Evolutionary conservation across 1,284 basidiomycete species (phyloP), one percentile per base, ranked within the genome.

Genomic region (Cystobasidium pallidum): DNA sequence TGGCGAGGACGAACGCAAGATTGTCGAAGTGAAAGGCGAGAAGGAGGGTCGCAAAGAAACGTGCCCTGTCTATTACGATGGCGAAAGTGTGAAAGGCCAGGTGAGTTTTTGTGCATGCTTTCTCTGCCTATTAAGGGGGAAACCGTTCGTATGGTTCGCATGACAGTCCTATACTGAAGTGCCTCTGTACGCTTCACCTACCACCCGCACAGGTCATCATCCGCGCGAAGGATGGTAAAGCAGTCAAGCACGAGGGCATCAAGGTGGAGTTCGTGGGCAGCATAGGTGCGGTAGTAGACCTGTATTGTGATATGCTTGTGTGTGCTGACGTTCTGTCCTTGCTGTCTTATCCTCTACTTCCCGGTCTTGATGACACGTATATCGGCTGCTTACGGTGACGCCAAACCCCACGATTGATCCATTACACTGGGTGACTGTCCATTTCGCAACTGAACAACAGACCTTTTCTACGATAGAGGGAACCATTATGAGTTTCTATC

Each of bases 401-500:
- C n/a, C n/a, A n/a, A n/a, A n/a, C n/a, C n/a, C n/a, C n/a, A n/a
- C n/a, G n/a, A n/a, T n/a, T n/a, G n/a, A n/a, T n/a, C n/a, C n/a
- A n/a, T n/a, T n/a, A n/a, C n/a, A n/a, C n/a, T n/a, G n/a, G n/a
- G n/a, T n/a, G n/a, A n/a, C n/a, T 24, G 2, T 4, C 7, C 24
- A 28, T 26, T 51, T 51, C 49, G 17, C 26, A 24, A 6, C 24
- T 17, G 3, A 24, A 51, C 17, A 10, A 10, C 79, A 95, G 94
- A 98, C 79, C 85, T 97, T 58, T 98, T 98, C 84, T 95, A 94
- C 80, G 92, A 95, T 84, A 86, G 94, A 39, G 94, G 94, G 15
- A 96, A 98, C 79, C 95, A 98, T 80, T 94, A 97, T 82, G 95
- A 99, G 80, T 99, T 99, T 81, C 85, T 98, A 17, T 96, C 95